These are phyloP conservation scores for Nakazawaea wyomingensis DNA, from an alignment of 805 yeast species.

Conservation along the genomic window DNA sequence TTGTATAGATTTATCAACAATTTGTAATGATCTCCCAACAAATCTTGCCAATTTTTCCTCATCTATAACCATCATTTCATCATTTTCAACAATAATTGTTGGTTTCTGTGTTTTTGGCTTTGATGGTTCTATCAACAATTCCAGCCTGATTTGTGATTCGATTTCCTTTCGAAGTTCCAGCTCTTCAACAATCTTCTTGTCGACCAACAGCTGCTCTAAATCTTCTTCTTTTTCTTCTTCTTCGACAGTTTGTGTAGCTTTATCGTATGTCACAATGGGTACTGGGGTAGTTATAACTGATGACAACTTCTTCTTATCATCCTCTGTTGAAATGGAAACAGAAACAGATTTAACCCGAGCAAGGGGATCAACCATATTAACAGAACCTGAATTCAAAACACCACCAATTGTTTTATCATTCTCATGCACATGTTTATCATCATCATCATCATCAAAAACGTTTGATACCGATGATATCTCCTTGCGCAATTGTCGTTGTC, in stretches of 20 bases:
- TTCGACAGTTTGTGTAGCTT: conserved; percentile 8
- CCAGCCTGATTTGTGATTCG: not conserved
- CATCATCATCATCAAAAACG: too few relatives aligned
- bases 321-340: not conserved
- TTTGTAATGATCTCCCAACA: conserved; percentile 5
- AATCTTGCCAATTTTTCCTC: conserved; percentile 9
- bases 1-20: conserved; percentile 6
- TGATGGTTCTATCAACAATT: not conserved
- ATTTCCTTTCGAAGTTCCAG: not conserved
- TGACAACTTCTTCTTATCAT: not conserved
- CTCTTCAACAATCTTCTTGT: not conserved
- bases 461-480: too few relatives aligned
- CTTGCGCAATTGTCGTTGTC: conserved; percentile 1
- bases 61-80: not conserved
- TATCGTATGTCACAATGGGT: conserved; percentile 4
- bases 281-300: not conserved
- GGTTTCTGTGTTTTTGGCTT: not conserved
- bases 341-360: too few relatives aligned
- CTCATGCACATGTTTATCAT: too few relatives aligned
- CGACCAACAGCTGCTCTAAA: not conserved
- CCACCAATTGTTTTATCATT: too few relatives aligned
- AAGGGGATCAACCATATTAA: too few relatives aligned
- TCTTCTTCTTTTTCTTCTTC: not conserved
- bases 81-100: not conserved
- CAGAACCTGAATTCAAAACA: too few relatives aligned